Conservation (phyloP, 1,139 yeast species). For the Geotrichum citri-aurantii region DNA sequence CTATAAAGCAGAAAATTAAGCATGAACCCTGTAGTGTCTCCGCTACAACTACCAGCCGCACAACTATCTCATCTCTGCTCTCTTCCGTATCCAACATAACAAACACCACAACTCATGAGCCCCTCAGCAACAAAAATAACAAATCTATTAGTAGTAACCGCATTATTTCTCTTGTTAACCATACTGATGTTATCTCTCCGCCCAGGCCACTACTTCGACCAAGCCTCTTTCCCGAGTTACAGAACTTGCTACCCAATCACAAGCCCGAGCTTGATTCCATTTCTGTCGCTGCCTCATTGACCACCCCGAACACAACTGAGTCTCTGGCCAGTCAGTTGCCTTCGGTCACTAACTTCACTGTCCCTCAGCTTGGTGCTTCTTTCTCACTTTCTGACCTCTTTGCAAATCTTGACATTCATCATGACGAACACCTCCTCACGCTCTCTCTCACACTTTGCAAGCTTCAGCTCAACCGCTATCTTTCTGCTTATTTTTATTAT, state of each 20-base stretch:
- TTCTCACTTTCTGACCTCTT: constrained; percentile 22
- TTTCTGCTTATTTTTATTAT: constrained; percentile 33
- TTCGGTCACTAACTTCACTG: constrained; percentile 1
- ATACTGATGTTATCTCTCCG: not conserved
- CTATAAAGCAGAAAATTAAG: not conserved
- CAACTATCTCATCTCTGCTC: not conserved
- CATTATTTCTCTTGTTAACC: not conserved
- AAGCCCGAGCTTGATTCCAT: not conserved
- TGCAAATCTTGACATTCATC: constrained; percentile 20
- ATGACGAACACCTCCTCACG: not conserved
- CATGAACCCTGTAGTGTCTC: not conserved
- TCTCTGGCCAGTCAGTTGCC: not conserved
- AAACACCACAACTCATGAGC: constrained; percentile 20
- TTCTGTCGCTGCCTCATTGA: not conserved
- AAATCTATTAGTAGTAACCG: not conserved
- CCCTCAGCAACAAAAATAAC: not conserved
- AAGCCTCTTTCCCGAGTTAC: not conserved
- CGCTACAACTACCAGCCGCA: not conserved
- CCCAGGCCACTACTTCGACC: not conserved
- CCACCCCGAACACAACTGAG: not conserved
- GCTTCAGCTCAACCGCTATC: constrained; percentile 31
- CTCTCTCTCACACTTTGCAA: constrained; percentile 19
- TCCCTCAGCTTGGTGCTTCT: constrained; percentile 28
- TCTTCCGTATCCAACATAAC: not conserved
- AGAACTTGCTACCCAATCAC: not conserved